Base-by-base conservation (phyloP, 1,139 yeast genomes). In the Kurtzmaniella quercitrusa region DNA sequence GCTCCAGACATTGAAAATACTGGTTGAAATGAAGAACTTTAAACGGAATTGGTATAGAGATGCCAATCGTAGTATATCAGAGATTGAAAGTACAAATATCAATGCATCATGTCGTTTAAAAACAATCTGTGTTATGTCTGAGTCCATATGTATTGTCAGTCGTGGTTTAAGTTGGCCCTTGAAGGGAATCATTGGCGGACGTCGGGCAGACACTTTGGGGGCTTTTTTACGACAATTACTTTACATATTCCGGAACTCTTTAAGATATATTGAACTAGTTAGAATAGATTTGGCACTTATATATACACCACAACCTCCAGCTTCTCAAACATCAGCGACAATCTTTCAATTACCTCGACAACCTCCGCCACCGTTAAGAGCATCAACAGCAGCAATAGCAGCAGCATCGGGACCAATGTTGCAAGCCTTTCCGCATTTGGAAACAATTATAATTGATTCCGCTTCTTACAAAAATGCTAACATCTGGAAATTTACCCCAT, bases 191-290 rank as follows among this genome's bases (percentile, higher is more conserved):
- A 15, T 15, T 17, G 14, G 11, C 18, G 10, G 36, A 31, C 16
- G 36, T 17, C 4, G 18, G 14, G 18, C 36, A 12, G 18, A 9
- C 12, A 12, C 5, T 31, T 14, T 31, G 16, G 18, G 36, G 18
- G 3, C 10, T 11, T 25, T 46, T 9, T 18, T 47, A 2, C 49
- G 47, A 27, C 34, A 36, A 11, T 34, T 52, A 9, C 38, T 51
- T 6, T 46, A 43, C 29, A 44, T 21, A 27, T 49, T 38, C 25
- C 42, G 50, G 18, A 19, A 37, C 5, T 39, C 52, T 2, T 37
- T 56, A 17, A 40, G 40, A 18, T 46, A 40, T 16, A 27, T 56
- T 18, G 63, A 58, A 42, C 34, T 57, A 2, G 44, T 42, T 6
- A 48, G 53, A 11, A 37, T 59, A 31, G 63, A 60, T 41, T 21